Percentiles rank a stretch among this genome's conserved stretches.
Evolutionary conservation across 345 rosid species (phyloP).

Genomic region (Toxicodendron radicans): DNA sequence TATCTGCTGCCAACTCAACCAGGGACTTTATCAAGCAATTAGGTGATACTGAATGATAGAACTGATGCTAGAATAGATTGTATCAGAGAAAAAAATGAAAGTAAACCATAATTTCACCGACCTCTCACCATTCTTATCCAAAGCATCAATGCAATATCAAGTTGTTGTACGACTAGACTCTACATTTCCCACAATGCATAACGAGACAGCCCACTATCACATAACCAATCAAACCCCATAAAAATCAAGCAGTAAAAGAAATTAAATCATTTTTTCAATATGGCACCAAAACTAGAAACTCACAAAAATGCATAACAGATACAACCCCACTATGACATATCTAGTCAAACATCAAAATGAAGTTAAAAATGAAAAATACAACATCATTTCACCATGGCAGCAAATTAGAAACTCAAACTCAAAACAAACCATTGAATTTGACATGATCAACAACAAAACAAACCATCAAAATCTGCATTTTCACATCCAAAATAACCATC

Average conservation of each 20-base stretch:
- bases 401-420: not conserved
- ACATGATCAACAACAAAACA: conserved; percentile 11
- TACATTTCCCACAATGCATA: not conserved
- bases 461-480: no score
- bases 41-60: not conserved
- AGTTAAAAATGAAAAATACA: conserved; percentile 7
- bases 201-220: not conserved
- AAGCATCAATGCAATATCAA: not conserved
- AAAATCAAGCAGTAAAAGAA: no score
- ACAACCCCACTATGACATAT: not conserved
- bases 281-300: no score
- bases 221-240: no score
- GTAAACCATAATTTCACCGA: no score
- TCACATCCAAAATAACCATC: no score
- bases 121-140: not conserved
- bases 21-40: not conserved
- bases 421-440: not conserved
- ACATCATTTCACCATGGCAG: not conserved
- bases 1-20: conserved; percentile 2
- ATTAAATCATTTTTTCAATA: no score
- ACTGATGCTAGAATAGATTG: not conserved
- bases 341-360: conserved; percentile 6
- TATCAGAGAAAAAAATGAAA: no score
- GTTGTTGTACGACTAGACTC: conserved; percentile 10
- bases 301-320: not conserved